phyloP scores from a whole-genome alignment of 345 rosid genomes.

The Xanthoceras sorbifolium region DNA sequence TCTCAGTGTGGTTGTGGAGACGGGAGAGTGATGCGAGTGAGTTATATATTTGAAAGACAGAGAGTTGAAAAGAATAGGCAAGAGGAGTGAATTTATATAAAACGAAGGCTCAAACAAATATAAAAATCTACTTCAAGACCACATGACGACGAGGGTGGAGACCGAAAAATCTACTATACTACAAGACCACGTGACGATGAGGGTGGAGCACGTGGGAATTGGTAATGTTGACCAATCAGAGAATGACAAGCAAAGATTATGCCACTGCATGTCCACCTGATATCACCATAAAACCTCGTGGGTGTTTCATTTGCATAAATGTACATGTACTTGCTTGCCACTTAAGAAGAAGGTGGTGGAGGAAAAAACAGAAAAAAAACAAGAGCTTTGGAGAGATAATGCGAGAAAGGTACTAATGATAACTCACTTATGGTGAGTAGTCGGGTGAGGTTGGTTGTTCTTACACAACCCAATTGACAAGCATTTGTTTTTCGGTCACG shows the following conservation, averaged over 20 bases:
- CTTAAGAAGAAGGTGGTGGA: no score
- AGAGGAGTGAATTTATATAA: no score
- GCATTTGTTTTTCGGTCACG: not conserved
- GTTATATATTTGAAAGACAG: not conserved
- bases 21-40: not conserved
- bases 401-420: not conserved
- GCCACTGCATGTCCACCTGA: not conserved
- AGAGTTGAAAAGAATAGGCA: no score
- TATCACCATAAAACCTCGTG: not conserved
- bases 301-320: not conserved
- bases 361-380: no score
- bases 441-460: not conserved
- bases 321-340: no score
- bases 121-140: no score
- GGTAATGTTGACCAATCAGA: constrained; percentile 10
- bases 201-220: constrained; percentile 26
- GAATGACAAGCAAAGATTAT: constrained; percentile 12
- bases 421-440: not conserved
- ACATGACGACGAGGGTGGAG: no score
- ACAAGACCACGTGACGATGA: constrained; percentile 24
- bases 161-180: no score
- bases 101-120: no score
- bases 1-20: not conserved
- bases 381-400: not conserved
- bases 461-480: not conserved